Base-by-base conservation (phyloP, 2,329 filamentous ascomycete species). In the Cercospora sesami region DNA sequence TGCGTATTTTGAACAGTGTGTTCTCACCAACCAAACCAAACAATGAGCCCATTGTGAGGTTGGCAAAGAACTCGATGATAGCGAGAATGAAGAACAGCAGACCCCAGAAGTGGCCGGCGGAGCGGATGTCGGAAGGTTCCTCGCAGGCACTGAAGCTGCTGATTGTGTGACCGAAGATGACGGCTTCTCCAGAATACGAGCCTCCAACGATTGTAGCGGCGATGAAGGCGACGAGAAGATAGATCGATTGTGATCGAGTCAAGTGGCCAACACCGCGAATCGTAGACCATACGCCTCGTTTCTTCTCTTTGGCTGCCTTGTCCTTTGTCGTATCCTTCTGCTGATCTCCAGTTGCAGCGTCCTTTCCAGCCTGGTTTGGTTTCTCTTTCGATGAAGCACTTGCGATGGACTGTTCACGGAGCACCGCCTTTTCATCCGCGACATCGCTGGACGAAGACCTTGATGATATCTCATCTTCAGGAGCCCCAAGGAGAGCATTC, bases 1-100 rank as follows among this genome's bases (percentile, higher is more conserved):
- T 84, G 63, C 89, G 84, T 9, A 90, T 85, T 55, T 83, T 85
- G 76, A 88, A 89, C 1, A 92, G 81, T 1, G 91, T 79, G 69
- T 89, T 86, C 75, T 92, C 89, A 0, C 89, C 86, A 0, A 88
- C 80, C 66, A 83, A 80, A 1, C 87, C 87, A 69, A 89, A 89
- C 2, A 80, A 79, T 1, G 83, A 81, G 83, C 87, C 87, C 71
- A 87, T 89, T 31, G 84, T 81, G 4, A 87, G 79, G 70, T 91
- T 90, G 71, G 86, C 86, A 26, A 87, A 81, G 73, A 89, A 84
- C 68, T 88, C 86, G 23, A 88, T 81, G 39, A 85, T 81, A 1
- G 86, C 87, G 3, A 90, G 80, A 71, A 88, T 83, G 74, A 89
- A 89, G 77, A 88, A 86, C 75, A 89, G 81, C 4, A 86, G 80